Percentiles rank a stretch among this genome's conserved stretches.
These are phyloP conservation scores for Globisporangium alternatum DNA, from an alignment of 352 stramenopile species.

Conservation along the genomic window DNA sequence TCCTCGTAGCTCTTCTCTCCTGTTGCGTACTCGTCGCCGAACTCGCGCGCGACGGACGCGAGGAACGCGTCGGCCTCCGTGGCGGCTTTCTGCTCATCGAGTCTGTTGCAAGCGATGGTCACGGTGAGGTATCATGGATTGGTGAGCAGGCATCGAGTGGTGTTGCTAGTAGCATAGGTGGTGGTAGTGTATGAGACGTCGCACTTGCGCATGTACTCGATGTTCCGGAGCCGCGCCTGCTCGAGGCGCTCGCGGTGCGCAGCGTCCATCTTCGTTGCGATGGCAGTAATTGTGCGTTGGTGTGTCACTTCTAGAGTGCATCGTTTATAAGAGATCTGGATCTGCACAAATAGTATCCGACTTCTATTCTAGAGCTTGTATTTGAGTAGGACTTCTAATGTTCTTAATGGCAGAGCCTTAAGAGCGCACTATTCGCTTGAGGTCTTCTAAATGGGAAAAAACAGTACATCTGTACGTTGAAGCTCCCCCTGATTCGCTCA, in stretches of 20 bases:
- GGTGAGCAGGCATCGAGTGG: not conserved
- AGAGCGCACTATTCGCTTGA: not conserved
- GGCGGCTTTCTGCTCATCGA: slow-evolving; percentile 45
- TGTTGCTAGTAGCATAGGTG: not conserved
- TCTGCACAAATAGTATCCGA: too few relatives aligned
- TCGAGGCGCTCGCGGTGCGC: slow-evolving; percentile 54
- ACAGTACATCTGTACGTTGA: not conserved
- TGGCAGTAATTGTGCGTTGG: not conserved
- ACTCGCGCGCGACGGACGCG: slow-evolving; percentile 21
- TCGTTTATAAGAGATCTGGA: too few relatives aligned
- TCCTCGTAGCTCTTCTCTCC: slow-evolving; percentile 14
- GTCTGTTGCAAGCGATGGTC: slow-evolving; percentile 20
- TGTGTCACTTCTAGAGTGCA: not conserved
- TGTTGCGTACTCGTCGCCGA: slow-evolving; percentile 19
- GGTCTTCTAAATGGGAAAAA: not conserved
- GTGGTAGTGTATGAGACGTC: not conserved
- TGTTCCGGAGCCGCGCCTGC: slow-evolving; percentile 60
- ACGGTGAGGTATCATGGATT: not conserved
- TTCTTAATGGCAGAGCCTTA: not conserved
- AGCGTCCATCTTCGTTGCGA: slow-evolving; percentile 32
- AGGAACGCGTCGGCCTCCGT: slow-evolving; percentile 46
- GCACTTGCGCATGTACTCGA: slow-evolving; percentile 70
- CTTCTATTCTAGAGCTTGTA: too few relatives aligned
- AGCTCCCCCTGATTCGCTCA: not conserved
- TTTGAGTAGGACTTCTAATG: not conserved